These are phyloP conservation scores for Alternaria postmessia DNA, from an alignment of 2,329 filamentous ascomycete species.

Conservation along the genomic window DNA sequence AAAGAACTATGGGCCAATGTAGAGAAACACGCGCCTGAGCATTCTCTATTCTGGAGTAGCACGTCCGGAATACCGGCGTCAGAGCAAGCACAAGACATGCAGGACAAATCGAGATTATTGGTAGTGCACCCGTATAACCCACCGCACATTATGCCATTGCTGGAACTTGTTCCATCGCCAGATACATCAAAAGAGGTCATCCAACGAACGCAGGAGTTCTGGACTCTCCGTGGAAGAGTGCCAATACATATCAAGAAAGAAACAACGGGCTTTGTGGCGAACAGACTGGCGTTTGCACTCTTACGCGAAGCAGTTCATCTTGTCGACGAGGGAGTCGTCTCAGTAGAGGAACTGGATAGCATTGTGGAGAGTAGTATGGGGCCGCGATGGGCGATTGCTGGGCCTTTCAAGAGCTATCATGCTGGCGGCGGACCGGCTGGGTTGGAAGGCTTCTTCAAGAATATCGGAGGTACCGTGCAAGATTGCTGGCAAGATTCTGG, in stretches of 20 bases:
- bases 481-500: constrained; percentile 63
- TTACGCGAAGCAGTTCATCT: constrained; percentile 64
- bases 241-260: constrained; percentile 63
- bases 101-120: constrained; percentile 56
- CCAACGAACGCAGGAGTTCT: constrained; percentile 57
- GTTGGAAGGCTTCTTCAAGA: constrained; percentile 62
- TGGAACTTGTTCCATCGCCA: constrained; percentile 65
- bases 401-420: constrained; percentile 67
- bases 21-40: constrained; percentile 53
- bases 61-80: constrained; percentile 67
- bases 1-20: constrained; percentile 61
- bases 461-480: constrained; percentile 64
- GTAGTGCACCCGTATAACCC: constrained; percentile 70
- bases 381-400: constrained; percentile 46
- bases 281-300: constrained; percentile 65
- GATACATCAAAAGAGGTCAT: constrained; percentile 52
- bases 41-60: constrained; percentile 64
- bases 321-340: constrained; percentile 61
- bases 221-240: constrained; percentile 51
- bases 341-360: constrained; percentile 61
- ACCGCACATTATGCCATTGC: constrained; percentile 67
- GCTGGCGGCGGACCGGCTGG: constrained; percentile 65
- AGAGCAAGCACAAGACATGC: constrained; percentile 55
- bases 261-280: constrained; percentile 65
- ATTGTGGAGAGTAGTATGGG: constrained; percentile 50